Evolutionary conservation across 2,329 filamentous ascomycete genomes (phyloP), one percentile per base, ranked within the genome.

Genomic region (Rhytidhysteron rufulum): DNA sequence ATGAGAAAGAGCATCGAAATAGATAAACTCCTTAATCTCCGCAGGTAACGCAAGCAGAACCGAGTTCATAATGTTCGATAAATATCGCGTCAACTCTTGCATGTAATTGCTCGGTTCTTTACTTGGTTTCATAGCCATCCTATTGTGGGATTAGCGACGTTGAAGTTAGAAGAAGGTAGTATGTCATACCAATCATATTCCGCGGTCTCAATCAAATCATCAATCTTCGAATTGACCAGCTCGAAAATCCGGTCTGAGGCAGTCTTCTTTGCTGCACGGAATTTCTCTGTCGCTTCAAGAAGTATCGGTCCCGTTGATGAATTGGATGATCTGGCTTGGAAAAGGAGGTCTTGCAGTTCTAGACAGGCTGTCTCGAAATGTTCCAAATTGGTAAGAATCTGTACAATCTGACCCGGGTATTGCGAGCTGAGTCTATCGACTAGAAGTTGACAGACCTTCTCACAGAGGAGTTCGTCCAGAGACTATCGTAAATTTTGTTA

Each of bases 221-320:
- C 91, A 54, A 98, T 97, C 71, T 98, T 98, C 42, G 87, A 94
- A 69, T 98, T 97, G 48, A 98, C 93, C 0, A 98, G 78, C 67
- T 98, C 94, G 59, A 98, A 98, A 42, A 98, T 97, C 24, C 94
- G 85, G 68, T 96, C 95, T 61, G 96, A 91, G 0, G 93, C 93
- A 2, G 86, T 89, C 70, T 97, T 96, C 69, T 96, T 96, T 60
- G 95, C 90, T 55, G 78, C 83, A 30, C 82, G 78, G 65, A 98
- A 98, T 44, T 88, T 80, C 50, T 88, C 85, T 0, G 93, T 97
- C 0, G 94, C 93, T 19, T 78, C 78, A 4, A 97, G 74, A 4
- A 82, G 80, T 40, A 96, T 79, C 0, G 88, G 85, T 0, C 87
- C 88, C 3, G 88, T 86, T 2, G 86, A 85, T 1, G 86, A 88